Base-by-base conservation (phyloP, 139 green algal species). In the Axilococcus clingmanii region DNA sequence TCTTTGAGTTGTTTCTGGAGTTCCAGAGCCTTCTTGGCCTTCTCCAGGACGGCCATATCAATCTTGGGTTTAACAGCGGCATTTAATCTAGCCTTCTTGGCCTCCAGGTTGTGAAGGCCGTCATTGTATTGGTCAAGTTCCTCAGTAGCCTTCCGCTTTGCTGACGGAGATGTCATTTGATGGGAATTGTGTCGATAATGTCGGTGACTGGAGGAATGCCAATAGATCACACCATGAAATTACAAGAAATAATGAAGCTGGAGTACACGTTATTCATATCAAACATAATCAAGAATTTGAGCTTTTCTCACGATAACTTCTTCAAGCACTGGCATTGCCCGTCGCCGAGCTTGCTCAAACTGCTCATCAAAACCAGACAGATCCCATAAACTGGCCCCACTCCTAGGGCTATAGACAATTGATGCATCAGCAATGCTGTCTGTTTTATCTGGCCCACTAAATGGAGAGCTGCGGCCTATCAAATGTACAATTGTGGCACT, bases 401-500 rank as follows among this genome's bases (percentile, higher is more conserved):
- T 75, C 47, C 84, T 85, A 20, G 83, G 78, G 2, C 73, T 88
- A 4, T 68, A 45, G 7, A 92, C 68, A 0, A 93, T 53, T 15
- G 65, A 56, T 5, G 87, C 63, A 19, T 33, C 49, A 24, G 48
- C 20, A 27, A 54, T 59, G 17, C 36, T 41, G 5, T 43, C 53
- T 3, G 80, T 58, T 50, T 78, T 75, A 53, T 94, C 86, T 8
- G 52, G 52, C 35, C 86, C 86, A 59, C 65, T 83, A 55, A 94
- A 91, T 2, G 74, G 74, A 0, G 77, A 89, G 56, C 67, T 83
- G 7, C 84, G 64, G 5, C 60, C 40, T 44, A 94, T 89, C 16
- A 94, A 59, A 51, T 94, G 86, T 31, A 94, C 77, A n/a, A 94
- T 60, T n/a, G n/a, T n/a, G 6, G 78, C 82, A 4, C 72, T 70